Evolutionary conservation across 176 grass and related monocot species (phyloP), one percentile per base, ranked within the genome.

Genomic region (Oryza longistaminata): DNA sequence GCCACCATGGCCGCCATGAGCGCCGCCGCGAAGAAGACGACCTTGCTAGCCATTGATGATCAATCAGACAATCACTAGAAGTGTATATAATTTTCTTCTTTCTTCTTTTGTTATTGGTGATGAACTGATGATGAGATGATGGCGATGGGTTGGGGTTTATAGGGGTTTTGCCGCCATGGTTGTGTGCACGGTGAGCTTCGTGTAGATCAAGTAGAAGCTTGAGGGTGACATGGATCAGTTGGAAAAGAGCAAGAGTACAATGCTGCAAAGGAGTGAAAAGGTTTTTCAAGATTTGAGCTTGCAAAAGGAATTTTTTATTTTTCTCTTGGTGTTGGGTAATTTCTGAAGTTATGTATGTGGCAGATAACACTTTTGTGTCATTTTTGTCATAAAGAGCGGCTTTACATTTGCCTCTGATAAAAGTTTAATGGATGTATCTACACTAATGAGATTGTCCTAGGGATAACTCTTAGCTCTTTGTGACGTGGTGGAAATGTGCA

Each of bases 1-100:
- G 88, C 46, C 73, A 86, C 15, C 19, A 90, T 19, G 6, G 78
- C 67, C 33, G 78, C 66, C 8, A 90, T 6, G 44, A 81, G 66
- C 68, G 78, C 60, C 74, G 78, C 60, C 2, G 60, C 61, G 22
- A 87, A 53, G 61, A 81, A 22, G 61, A 75, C 1, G 11, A 68
- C 15, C 70, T 62, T 86, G 1, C 39, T 40, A n/a, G 21, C 55
- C 55, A 61, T 61, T 10, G 43, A 9, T 44, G 10, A 44, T 44
- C 43, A 44, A 44, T 11, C 43, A 44, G 10, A 44, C 43, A 2
- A 46, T 49, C 46, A 61, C 55, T 22, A 61, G 7, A 61, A 9
- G 21, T 61, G 39, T 40, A 40, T 40, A 40, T 40, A 9, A n/a
- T n/a, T n/a, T n/a, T 2, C 2, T 60, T 9, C 2, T 1, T 53